Base-by-base conservation (phyloP, 257 asterid genomes). In the Cinchona pubescens region DNA sequence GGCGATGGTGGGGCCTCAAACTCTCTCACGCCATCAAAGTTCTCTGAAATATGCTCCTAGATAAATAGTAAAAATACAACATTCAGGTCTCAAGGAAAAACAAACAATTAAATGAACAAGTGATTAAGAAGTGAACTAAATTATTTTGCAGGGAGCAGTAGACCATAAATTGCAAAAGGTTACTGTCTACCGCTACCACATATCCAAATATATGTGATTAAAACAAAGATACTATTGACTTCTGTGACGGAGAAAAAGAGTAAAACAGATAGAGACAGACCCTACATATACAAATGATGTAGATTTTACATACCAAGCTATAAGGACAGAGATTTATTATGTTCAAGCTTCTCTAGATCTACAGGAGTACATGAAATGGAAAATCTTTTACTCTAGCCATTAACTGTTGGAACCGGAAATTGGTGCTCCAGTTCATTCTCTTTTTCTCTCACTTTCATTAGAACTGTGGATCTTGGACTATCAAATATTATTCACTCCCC, bases 1-100 rank as follows among this genome's bases (percentile, higher is more conserved):
- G 98, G 98, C 48, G 98, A 94, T 60, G 87, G 84, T 32, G 97
- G 97, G 34, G 91, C 91, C 85, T 94, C 98, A 27, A 94, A 94
- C 83, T 92, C 96, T 5, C 84, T 90, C 32, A 90, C 92, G 73
- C 92, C 87, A 25, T 87, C 93, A 7, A 90, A 93, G 85, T 88
- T 92, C 75, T 94, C 97, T 0, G 97, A 89, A n/a, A 90, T 88
- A 70, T 84, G 85, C 59, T 86, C 92, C 97, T 94, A 80, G 8
- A 76, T 58, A 80, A 78, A 68, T 59, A 15, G 40, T 8, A 71
- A 49, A n/a, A 19, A 46, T 18, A 45, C 40, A 55, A 76, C 37
- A 23, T n/a, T 16, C 38, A 46, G n/a, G n/a, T 27, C 15, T 45
- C 18, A 25, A n/a, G n/a, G 59, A 45, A 34, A n/a, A 43, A 43